Evolutionary conservation across 805 yeast species (phyloP).

Genomic region (Clavispora vitiphila): DNA sequence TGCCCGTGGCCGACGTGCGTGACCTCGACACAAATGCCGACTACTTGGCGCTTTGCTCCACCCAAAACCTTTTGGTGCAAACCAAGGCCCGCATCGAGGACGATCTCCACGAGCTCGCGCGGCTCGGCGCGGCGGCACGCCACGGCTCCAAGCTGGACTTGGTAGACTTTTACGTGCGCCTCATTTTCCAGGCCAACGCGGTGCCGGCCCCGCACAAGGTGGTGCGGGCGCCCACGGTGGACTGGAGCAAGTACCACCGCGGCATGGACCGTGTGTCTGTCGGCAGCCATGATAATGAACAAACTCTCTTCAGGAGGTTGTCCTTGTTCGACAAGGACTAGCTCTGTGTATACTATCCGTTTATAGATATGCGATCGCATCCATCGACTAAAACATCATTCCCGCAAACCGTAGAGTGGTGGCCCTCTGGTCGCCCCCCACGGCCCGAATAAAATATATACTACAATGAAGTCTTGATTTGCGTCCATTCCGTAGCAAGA

Average conservation of each 20-base stretch:
- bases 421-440: no score
- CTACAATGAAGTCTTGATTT: no score
- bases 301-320: slow-evolving; percentile 12
- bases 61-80: slow-evolving; percentile 24
- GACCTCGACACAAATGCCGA: slow-evolving; percentile 28
- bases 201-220: slow-evolving; percentile 31
- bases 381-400: not conserved
- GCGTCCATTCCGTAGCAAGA: no score
- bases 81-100: slow-evolving; percentile 20
- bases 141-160: slow-evolving; percentile 22
- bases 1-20: not conserved
- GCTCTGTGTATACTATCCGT: slow-evolving; percentile 3
- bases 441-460: no score
- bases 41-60: slow-evolving; percentile 30
- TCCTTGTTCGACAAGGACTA: slow-evolving; percentile 10
- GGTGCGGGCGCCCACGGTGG: slow-evolving; percentile 29
- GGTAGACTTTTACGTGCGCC: slow-evolving; percentile 28
- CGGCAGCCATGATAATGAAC: slow-evolving; percentile 2
- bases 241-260: slow-evolving; percentile 36
- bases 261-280: slow-evolving; percentile 21
- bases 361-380: not conserved
- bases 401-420: not conserved
- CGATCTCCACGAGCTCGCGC: slow-evolving; percentile 29
- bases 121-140: slow-evolving; percentile 13
- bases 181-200: slow-evolving; percentile 25